Percentiles rank a stretch among this genome's conserved stretches.
Evolutionary conservation across 2,329 filamentous ascomycete genomes (phyloP).

Genomic region (Exophiala phaeomuriformis): DNA sequence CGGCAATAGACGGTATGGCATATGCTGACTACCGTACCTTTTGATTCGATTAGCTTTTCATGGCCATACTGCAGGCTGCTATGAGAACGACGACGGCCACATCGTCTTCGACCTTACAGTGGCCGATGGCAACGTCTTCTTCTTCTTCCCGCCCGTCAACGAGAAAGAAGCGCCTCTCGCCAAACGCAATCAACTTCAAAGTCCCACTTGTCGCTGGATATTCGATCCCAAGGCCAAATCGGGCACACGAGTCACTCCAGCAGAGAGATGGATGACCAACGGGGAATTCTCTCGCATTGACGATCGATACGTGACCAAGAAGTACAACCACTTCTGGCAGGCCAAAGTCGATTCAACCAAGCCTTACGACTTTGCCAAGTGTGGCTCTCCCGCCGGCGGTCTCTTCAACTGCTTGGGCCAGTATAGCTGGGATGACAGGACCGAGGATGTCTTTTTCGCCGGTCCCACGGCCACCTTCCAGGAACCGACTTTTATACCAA

Average conservation of each 20-base stretch:
- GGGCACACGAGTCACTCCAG: slow-evolving; percentile 35
- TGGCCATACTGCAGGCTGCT: slow-evolving; percentile 44
- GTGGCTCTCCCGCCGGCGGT: slow-evolving; percentile 25
- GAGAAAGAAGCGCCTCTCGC: slow-evolving; percentile 17
- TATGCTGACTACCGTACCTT: background rate
- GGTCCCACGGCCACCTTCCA: slow-evolving; percentile 30
- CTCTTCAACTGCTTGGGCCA: slow-evolving; percentile 25
- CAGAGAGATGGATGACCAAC: slow-evolving; percentile 33
- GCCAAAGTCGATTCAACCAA: slow-evolving; percentile 28
- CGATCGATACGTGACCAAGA: slow-evolving; percentile 35
- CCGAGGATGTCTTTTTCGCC: slow-evolving; percentile 28
- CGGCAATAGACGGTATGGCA: too few species aligned
- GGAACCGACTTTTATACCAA: slow-evolving; percentile 31
- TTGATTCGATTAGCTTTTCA: slow-evolving; percentile 33
- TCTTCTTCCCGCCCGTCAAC: slow-evolving; percentile 26
- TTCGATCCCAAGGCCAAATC: slow-evolving; percentile 29
- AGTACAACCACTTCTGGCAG: slow-evolving; percentile 45
- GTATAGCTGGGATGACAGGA: slow-evolving; percentile 24
- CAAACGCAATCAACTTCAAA: slow-evolving; percentile 26
- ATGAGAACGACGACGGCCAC: slow-evolving; percentile 42
- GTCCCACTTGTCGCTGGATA: slow-evolving; percentile 30
- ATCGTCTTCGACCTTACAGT: slow-evolving; percentile 39
- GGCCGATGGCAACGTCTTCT: slow-evolving; percentile 32
- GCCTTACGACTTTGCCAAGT: slow-evolving; percentile 30
- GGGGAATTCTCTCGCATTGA: slow-evolving; percentile 30